Conservation (phyloP, 805 yeast species). For the Gaillardinia entomophila region DNA sequence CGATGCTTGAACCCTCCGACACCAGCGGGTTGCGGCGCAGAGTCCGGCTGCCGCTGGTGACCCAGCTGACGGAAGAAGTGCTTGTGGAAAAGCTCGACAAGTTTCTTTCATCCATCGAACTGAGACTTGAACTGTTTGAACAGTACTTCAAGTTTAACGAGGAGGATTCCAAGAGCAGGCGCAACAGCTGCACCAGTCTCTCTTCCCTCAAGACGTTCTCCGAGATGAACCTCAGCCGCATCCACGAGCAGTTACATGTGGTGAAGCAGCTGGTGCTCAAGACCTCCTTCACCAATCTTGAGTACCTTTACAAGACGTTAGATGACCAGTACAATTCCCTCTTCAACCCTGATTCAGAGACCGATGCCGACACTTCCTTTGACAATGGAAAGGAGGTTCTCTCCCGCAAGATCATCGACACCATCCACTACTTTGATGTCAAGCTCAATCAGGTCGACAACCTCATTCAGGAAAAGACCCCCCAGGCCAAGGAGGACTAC, state of each 20-base stretch:
- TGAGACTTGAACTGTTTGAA: conserved; percentile 34
- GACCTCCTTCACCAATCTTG: conserved; percentile 33
- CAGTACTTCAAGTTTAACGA: conserved; percentile 28
- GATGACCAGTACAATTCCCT: conserved; percentile 37
- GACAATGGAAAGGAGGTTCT: conserved; percentile 20
- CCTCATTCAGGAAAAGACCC: conserved; percentile 27
- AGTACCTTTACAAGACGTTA: conserved; percentile 30
- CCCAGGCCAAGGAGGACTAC: conserved; percentile 21
- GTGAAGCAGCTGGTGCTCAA: conserved; percentile 32
- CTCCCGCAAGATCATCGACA: conserved; percentile 32
- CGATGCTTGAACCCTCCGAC: conserved; percentile 6
- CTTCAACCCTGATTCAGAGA: conserved; percentile 12
- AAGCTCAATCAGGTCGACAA: conserved; percentile 33
- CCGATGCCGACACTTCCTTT: conserved; percentile 5
- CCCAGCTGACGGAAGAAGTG: conserved; percentile 28
- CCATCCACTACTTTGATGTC: conserved; percentile 39
- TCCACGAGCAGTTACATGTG: conserved; percentile 29
- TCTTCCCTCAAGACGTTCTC: conserved; percentile 26
- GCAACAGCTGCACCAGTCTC: conserved; percentile 23
- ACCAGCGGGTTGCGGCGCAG: background rate
- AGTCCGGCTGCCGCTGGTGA: conserved; percentile 3
- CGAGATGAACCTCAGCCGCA: conserved; percentile 22
- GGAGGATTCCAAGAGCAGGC: conserved; percentile 11
- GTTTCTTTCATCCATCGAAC: conserved; percentile 39
- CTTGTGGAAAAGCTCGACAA: conserved; percentile 35